Percentiles rank a stretch among this genome's conserved stretches.
phyloP scores from a whole-genome alignment of 352 stramenopile species.

The Plasmopara muralis region DNA sequence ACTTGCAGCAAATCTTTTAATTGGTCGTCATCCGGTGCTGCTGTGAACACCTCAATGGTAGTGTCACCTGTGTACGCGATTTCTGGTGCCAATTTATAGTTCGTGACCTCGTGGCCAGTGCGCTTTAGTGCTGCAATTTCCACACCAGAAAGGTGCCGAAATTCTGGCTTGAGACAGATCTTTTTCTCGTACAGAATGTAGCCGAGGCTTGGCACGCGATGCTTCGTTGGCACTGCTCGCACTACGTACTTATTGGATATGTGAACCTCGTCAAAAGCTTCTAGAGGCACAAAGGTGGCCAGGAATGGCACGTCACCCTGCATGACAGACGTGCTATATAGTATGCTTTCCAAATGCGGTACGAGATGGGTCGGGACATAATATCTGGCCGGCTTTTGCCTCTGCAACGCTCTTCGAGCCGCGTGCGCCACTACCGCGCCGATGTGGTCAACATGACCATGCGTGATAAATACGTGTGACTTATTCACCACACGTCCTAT shows the following conservation, averaged over 20 bases:
- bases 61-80: slow-evolving; percentile 85
- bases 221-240: slow-evolving; percentile 54
- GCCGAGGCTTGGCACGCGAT: slow-evolving; percentile 71
- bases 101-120: slow-evolving; percentile 41
- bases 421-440: slow-evolving; percentile 53
- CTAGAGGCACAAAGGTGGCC: slow-evolving; percentile 40
- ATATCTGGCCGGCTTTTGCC: slow-evolving; percentile 57
- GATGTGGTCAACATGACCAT: slow-evolving; percentile 84
- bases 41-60: slow-evolving; percentile 48
- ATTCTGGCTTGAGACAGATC: slow-evolving; percentile 45
- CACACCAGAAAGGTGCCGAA: slow-evolving; percentile 23
- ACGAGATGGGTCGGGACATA: slow-evolving; percentile 56
- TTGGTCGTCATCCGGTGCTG: slow-evolving; percentile 9
- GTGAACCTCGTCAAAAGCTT: slow-evolving; percentile 47
- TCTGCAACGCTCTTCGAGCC: slow-evolving; percentile 41
- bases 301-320: slow-evolving; percentile 44
- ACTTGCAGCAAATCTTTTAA: slow-evolving; percentile 49
- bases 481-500: slow-evolving; percentile 43
- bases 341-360: slow-evolving; percentile 41
- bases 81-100: slow-evolving; percentile 28
- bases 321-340: slow-evolving; percentile 50
- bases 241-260: slow-evolving; percentile 55
- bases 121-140: slow-evolving; percentile 48
- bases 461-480: slow-evolving; percentile 80
- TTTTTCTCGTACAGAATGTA: slow-evolving; percentile 67